phyloP scores from a whole-genome alignment of 2,329 filamentous ascomycete species.

The Lachnellula occidentalis region DNA sequence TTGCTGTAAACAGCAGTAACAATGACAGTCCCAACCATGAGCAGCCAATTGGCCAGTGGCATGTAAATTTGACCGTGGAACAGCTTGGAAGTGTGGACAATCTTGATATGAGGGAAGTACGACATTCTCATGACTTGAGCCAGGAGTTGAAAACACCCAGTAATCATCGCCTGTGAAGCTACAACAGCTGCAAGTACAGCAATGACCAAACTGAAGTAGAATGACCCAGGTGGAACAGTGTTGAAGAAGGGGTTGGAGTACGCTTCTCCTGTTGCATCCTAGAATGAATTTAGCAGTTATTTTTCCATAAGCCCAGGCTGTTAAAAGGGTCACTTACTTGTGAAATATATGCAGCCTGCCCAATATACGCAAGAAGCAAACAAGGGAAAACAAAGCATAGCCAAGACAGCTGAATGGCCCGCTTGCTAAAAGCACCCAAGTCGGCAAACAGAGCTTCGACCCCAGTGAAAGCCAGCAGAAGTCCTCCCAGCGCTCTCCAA shows the following conservation, averaged over 20 bases:
- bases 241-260: slow-evolving; percentile 72
- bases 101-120: slow-evolving; percentile 72
- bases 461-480: slow-evolving; percentile 69
- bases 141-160: slow-evolving; percentile 63
- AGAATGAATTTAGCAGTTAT: not conserved
- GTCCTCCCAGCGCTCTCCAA: slow-evolving; percentile 63
- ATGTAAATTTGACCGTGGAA: slow-evolving; percentile 76
- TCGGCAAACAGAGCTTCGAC: slow-evolving; percentile 78
- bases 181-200: slow-evolving; percentile 68
- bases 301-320: not conserved
- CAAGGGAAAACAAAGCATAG: slow-evolving; percentile 63
- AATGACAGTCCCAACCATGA: slow-evolving; percentile 71
- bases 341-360: slow-evolving; percentile 70
- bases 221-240: slow-evolving; percentile 58
- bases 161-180: slow-evolving; percentile 74
- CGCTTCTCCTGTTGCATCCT: slow-evolving; percentile 46
- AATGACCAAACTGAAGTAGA: slow-evolving; percentile 63
- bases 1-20: slow-evolving; percentile 71
- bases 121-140: slow-evolving; percentile 62
- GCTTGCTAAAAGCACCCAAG: slow-evolving; percentile 65
- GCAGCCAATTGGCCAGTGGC: slow-evolving; percentile 68
- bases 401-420: slow-evolving; percentile 70
- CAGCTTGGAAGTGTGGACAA: slow-evolving; percentile 62
- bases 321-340: slow-evolving; percentile 14
- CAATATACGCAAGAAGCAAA: slow-evolving; percentile 42